Evolutionary conservation across 768 basidiomycete genomes (phyloP).

Genomic region (Agaricus blazei): DNA sequence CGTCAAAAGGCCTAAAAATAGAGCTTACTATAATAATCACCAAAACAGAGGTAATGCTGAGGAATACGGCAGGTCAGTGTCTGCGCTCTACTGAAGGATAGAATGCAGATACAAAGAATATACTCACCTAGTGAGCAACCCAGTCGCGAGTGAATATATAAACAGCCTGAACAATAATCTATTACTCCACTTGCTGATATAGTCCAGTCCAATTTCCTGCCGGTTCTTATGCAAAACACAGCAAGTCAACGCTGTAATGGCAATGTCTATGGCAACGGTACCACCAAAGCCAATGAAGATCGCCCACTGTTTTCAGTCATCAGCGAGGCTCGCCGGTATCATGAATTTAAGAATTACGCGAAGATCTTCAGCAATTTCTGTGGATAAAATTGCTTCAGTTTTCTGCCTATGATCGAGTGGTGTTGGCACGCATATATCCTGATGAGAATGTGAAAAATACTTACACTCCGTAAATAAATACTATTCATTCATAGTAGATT

Average conservation of each 20-base stretch:
- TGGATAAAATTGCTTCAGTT: neutral
- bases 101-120: neutral
- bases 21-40: constrained; percentile 22
- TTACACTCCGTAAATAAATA: neutral
- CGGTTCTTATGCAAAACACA: constrained; percentile 24
- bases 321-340: too few species aligned
- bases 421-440: neutral
- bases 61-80: neutral
- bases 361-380: neutral
- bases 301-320: constrained; percentile 19
- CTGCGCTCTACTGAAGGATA: neutral
- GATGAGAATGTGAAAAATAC: neutral
- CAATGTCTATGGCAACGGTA: constrained; percentile 22
- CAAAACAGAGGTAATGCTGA: constrained; percentile 23
- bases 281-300: constrained; percentile 28
- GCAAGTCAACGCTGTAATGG: constrained; percentile 27
- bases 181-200: constrained; percentile 16
- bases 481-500: neutral
- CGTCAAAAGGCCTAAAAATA: neutral
- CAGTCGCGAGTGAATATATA: constrained; percentile 27
- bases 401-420: neutral
- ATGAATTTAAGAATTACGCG: neutral
- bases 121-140: constrained; percentile 24
- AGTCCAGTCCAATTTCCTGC: constrained; percentile 16
- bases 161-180: constrained; percentile 22